Percentiles rank a stretch among this genome's conserved stretches.
Conservation (phyloP, 345 rosid genomes). For the Citrus medica region DNA sequence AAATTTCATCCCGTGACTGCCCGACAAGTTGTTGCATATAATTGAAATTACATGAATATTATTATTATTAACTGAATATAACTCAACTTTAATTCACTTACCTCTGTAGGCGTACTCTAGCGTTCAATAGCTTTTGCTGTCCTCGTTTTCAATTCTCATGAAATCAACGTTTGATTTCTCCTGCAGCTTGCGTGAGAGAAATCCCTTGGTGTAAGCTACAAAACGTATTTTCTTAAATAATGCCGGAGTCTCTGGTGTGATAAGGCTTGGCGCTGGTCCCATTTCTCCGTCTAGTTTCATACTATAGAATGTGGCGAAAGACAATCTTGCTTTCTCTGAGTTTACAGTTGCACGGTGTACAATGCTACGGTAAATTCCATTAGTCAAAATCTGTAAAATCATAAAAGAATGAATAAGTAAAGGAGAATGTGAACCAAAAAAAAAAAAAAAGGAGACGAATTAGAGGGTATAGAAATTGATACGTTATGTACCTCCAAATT, state of each 20-base stretch:
- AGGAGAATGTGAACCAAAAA: neutral
- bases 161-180: constrained; percentile 26
- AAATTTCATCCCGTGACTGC: too few species aligned
- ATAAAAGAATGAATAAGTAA: too few species aligned
- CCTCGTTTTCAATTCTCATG: constrained; percentile 14
- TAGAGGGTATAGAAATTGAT: too few species aligned
- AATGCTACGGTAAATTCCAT: constrained; percentile 34
- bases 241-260: constrained; percentile 17
- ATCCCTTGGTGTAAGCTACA: constrained; percentile 19
- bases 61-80: too few species aligned
- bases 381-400: constrained; percentile 27
- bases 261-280: constrained; percentile 23
- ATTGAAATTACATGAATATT: too few species aligned
- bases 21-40: too few species aligned
- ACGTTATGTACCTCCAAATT: neutral
- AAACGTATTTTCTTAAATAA: constrained; percentile 10
- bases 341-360: constrained; percentile 40
- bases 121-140: too few species aligned
- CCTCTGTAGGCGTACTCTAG: too few species aligned
- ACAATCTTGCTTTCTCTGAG: constrained; percentile 27
- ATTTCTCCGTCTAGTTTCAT: constrained; percentile 22
- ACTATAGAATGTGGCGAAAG: constrained; percentile 29
- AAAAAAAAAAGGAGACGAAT: too few species aligned
- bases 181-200: constrained; percentile 19
- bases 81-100: too few species aligned